Evolutionary conservation across 78 protist species (phyloP).

Genomic region (Monocercomonoides exilis): DNA sequence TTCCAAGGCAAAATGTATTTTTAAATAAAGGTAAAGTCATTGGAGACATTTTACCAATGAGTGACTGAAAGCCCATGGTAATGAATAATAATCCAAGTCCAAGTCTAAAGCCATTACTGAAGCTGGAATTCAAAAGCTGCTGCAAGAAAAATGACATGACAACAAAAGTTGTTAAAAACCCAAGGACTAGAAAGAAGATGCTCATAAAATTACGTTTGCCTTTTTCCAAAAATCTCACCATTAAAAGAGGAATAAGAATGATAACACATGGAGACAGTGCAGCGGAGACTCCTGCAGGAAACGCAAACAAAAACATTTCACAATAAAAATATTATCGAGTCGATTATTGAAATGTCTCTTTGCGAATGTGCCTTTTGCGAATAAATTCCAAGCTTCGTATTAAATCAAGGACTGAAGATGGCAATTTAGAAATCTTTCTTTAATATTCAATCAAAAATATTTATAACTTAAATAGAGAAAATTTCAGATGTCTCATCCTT

Average conservation of each 20-base stretch:
- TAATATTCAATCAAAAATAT: no score
- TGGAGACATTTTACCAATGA: not conserved
- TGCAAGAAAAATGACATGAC: not conserved
- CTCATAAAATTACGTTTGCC: not conserved
- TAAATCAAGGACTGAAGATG: no score
- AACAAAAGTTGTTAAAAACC: not conserved
- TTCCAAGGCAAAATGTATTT: not conserved
- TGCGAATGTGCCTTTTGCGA: no score
- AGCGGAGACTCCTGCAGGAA: not conserved
- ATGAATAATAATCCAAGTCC: constrained; percentile 4
- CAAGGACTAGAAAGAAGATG: not conserved
- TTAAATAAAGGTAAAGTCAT: not conserved
- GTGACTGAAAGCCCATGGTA: not conserved
- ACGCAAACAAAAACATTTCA: not conserved
- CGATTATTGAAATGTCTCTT: no score
- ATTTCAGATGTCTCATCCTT: no score
- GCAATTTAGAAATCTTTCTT: no score
- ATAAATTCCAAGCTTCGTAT: no score
- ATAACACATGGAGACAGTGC: constrained; percentile 7
- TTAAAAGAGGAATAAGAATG: constrained; percentile 4
- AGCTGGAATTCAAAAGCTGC: not conserved
- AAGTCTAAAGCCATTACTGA: not conserved
- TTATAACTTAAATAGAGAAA: no score
- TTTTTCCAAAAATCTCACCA: not conserved
- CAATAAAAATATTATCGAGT: no score